Evolutionary conservation across 345 rosid genomes (phyloP), one percentile per base, ranked within the genome.

Genomic region (Pistacia integerrima): DNA sequence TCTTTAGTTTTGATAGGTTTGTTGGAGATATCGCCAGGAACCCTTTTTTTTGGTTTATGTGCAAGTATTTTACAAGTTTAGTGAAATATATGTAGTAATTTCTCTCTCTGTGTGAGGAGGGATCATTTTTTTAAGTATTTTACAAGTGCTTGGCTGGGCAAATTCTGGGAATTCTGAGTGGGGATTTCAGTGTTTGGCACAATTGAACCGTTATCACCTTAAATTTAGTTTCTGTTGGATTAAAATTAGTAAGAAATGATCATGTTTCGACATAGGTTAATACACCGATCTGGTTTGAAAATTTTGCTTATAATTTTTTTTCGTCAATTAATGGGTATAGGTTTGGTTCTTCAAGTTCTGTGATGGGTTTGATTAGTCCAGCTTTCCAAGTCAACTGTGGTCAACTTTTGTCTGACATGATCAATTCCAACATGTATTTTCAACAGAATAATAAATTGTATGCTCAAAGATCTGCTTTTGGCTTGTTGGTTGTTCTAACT

Each of bases 1-100:
- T 61, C 28, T 72, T 28, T n/a, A 9, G 3, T 11, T 10, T 73
- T 48, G 56, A 33, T 48, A n/a, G 56, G 60, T 73, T 73, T 61
- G 48, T 62, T 28, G 28, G 67, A 38, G 10, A 17, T 30, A 52
- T 72, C 22, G 5, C 14, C 17, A 9, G 54, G 41, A 60, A 25
- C 22, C 33, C 2, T 49, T 33, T 30, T 56, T 33, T 4, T 11
- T 3, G 57, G 38, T 25, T 57, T 41, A 41, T 51, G 12, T 33
- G n/a, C 38, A 12, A 41, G 41, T 67, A 49, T 67, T 66, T 66
- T 66, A 12, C 69, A 11, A 66, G 54, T n/a, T 5, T 9, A 44
- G 69, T 28, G 17, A 18, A 68, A 48, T 8, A 9, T 20, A 57
- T 44, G 68, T 5, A 65, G 28, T 67, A 48, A n/a, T 3, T 57